Evolutionary conservation across 2,329 filamentous ascomycete species (phyloP).

Genomic region (Cladophialophora yegresii): DNA sequence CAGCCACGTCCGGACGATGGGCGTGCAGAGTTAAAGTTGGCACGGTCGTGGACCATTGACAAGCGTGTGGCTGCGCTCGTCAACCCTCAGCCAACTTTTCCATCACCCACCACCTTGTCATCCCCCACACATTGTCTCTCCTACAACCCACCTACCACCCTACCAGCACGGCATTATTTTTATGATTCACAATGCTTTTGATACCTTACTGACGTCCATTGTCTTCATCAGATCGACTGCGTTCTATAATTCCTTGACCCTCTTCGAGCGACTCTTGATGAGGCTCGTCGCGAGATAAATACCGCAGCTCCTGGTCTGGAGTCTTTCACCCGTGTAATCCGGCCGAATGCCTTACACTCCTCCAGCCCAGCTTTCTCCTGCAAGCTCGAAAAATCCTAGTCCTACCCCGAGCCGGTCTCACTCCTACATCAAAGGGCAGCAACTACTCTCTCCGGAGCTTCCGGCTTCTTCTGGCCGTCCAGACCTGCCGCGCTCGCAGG

Average conservation of each 20-base stretch:
- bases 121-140: constrained; percentile 18
- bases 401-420: constrained; percentile 54
- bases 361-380: constrained; percentile 58
- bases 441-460: constrained; percentile 37
- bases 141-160: constrained; percentile 27
- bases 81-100: constrained; percentile 11
- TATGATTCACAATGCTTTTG: constrained; percentile 31
- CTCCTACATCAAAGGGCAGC: constrained; percentile 48
- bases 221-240: constrained; percentile 25
- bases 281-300: constrained; percentile 29
- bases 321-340: constrained; percentile 26
- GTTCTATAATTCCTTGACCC: constrained; percentile 19
- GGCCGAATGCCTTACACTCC: constrained; percentile 56
- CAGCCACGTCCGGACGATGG: neutral
- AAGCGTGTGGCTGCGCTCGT: constrained; percentile 22
- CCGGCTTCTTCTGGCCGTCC: constrained; percentile 45
- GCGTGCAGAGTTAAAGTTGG: constrained; percentile 2
- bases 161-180: constrained; percentile 22
- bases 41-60: neutral
- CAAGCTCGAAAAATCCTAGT: constrained; percentile 57
- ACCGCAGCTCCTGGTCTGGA: constrained; percentile 28
- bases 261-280: constrained; percentile 35
- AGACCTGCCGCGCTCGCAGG: constrained; percentile 57
- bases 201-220: constrained; percentile 23
- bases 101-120: constrained; percentile 10